Conservation (phyloP, 148 eudicot genomes). For the Drosera capensis region DNA sequence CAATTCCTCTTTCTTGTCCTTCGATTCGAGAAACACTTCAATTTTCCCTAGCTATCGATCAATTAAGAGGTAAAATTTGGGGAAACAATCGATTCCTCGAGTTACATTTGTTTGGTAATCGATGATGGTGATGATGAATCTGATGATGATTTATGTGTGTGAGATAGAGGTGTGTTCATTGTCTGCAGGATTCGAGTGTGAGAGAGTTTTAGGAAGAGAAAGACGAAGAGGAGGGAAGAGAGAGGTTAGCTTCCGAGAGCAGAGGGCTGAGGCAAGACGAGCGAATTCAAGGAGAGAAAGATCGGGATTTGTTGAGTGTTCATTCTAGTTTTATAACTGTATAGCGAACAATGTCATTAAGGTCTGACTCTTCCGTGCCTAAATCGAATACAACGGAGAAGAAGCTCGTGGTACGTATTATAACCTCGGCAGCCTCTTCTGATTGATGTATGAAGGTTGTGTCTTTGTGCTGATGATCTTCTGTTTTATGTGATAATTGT, state of each 20-base stretch:
- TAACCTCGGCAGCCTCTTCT: background rate
- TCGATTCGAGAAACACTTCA: too few relatives aligned
- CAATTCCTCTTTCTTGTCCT: too few relatives aligned
- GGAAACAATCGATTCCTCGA: too few relatives aligned
- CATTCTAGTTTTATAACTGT: background rate
- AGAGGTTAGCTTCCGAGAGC: slow-evolving; percentile 23
- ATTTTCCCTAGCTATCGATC: too few relatives aligned
- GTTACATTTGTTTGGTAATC: too few relatives aligned
- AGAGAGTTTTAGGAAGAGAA: slow-evolving; percentile 41
- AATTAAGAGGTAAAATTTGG: too few relatives aligned
- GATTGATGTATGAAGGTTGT: too few relatives aligned
- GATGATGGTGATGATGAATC: slow-evolving; percentile 23
- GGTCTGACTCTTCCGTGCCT: too few relatives aligned
- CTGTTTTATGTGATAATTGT: background rate
- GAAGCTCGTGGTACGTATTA: slow-evolving; percentile 92
- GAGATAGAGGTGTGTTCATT: slow-evolving; percentile 94
- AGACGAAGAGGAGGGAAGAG: slow-evolving; percentile 20
- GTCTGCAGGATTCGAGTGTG: slow-evolving; percentile 90
- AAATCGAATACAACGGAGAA: too few relatives aligned
- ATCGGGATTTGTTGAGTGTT: slow-evolving; percentile 6
- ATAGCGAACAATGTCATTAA: too few relatives aligned
- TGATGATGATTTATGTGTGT: slow-evolving; percentile 47
- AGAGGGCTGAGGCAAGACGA: slow-evolving; percentile 9
- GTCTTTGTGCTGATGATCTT: background rate
- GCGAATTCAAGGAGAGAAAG: slow-evolving; percentile 8